Evolutionary conservation across 2,329 filamentous ascomycete species (phyloP), one percentile per base, ranked within the genome.

Genomic region (Lecanicillium sp.): DNA sequence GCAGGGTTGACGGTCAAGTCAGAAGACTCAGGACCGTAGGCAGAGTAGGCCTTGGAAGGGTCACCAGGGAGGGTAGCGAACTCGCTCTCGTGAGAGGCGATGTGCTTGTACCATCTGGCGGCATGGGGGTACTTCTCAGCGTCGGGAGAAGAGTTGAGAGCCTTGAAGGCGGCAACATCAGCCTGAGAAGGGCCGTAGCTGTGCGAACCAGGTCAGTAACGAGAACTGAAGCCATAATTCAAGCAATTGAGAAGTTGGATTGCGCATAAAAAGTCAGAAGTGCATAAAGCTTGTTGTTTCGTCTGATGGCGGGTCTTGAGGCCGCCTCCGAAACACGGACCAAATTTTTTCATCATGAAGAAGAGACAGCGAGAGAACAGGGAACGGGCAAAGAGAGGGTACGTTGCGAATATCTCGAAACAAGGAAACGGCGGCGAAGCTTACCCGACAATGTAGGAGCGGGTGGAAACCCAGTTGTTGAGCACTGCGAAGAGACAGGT

Each of bases 101-200:
- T 86, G 80, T 98, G 90, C 80, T 94, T 95, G 81, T 95, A 95
- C 92, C 92, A 98, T 67, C 92, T 84, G 61, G 86, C 87, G 59
- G 84, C 88, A 72, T 95, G 75, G 58, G 90, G 88, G 80, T 84
- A 95, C 75, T 94, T 94, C 65, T 75, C 73, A 57, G 83, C 77
- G 52, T 83, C 80, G 55, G 92, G 92, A 44, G 78, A 67, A 53
- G 73, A 68, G 59, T 74, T 80, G 63, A 95, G 67, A 58, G 85
- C 85, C 80, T 96, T 94, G 85, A 85, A 96, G 71, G 80, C 80
- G 67, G 83, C 85, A 58, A 94, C 90, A 74, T 98, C 92, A 69
- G 92, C 92, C 76, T 98, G 92, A 56, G 86, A 86, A 56, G 89
- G 83, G 49, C 67, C 67, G 60, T 68, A 64, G 48, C 68, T 78